Conservation (phyloP, 768 basidiomycete genomes). For the Plicaturopsis crispa region DNA sequence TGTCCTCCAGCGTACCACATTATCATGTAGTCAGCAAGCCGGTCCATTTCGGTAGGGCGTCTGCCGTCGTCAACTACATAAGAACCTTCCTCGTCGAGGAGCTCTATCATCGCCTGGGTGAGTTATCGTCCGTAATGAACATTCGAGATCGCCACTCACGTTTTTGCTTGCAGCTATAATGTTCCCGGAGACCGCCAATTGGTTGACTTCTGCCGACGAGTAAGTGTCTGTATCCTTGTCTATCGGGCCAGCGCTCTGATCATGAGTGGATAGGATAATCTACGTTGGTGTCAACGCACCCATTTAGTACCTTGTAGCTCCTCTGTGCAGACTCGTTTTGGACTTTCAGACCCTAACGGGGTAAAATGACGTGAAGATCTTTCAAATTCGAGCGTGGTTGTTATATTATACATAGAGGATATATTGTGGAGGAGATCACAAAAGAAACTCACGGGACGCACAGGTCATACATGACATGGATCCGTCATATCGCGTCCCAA, state of each 20-base stretch:
- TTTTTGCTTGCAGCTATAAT: slow-evolving; percentile 31
- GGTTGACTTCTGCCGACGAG: slow-evolving; percentile 52
- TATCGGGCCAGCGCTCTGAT: neutral
- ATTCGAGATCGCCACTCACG: neutral
- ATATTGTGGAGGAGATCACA: no score
- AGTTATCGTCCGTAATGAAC: slow-evolving; percentile 6
- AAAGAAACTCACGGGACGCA: no score
- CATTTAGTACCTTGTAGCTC: no score
- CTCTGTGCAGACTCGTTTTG: no score
- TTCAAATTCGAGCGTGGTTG: no score
- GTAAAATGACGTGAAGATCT: no score
- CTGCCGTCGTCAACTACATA: slow-evolving; percentile 30
- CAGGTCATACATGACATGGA: no score
- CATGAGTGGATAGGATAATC: slow-evolving; percentile 32
- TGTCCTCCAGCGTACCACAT: slow-evolving; percentile 39
- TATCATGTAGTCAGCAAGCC: slow-evolving; percentile 44
- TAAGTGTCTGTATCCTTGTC: slow-evolving; percentile 18
- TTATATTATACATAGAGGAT: no score
- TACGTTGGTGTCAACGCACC: slow-evolving; percentile 49
- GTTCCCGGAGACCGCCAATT: slow-evolving; percentile 58
- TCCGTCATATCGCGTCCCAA: no score
- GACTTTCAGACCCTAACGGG: no score
- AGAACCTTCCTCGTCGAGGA: slow-evolving; percentile 49
- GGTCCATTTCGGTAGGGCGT: slow-evolving; percentile 22
- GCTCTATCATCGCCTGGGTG: slow-evolving; percentile 53